Evolutionary conservation across 805 yeast genomes (phyloP), one percentile per base, ranked within the genome.

Genomic region (Ogataea dorogensis): DNA sequence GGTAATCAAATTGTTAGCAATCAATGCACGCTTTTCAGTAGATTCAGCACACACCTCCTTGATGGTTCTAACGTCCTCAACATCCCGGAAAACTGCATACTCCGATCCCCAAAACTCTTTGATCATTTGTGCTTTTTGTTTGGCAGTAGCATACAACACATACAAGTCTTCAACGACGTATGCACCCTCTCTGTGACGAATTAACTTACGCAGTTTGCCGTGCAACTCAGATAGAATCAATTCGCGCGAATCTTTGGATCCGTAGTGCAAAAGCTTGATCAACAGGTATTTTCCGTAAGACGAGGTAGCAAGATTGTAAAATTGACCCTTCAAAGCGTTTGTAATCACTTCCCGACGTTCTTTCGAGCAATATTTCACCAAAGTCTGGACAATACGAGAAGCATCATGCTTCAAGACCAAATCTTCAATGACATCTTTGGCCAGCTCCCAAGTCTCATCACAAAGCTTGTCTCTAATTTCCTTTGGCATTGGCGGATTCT

Each of bases 121-220:
- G 48, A 91, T 78, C 84, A 91, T 89, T 64, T 86, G 96, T 38
- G 77, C 76, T 61, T 77, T 85, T 64, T 91, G 98, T 45, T 81
- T 86, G 19, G 82, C 74, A 16, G 87, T 77, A 8, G 96, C 78
- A 61, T 89, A 91, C 39, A 88, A 75, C 16, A 86, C 86, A 58
- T 71, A 91, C 54, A 86, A 70, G 70, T 91, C 98, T 64, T 91
- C 98, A 47, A 89, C 88, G 24, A 91, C 98, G 54, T 91, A 88
- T 10, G 98, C 98, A 64, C 97, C 98, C 71, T 91, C 98, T 67
- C 85, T 82, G 65, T 91, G 97, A 70, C 95, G 80, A 93, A 91
- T 87, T 40, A 91, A 70, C 64, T 87, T 91, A 60, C 96, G 75
- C 54, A 86, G 75, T 51, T 81, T 81, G 32, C 98, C 98, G 56